Base-by-base conservation (phyloP, 805 yeast species). In the Ogataea pilisensis region DNA sequence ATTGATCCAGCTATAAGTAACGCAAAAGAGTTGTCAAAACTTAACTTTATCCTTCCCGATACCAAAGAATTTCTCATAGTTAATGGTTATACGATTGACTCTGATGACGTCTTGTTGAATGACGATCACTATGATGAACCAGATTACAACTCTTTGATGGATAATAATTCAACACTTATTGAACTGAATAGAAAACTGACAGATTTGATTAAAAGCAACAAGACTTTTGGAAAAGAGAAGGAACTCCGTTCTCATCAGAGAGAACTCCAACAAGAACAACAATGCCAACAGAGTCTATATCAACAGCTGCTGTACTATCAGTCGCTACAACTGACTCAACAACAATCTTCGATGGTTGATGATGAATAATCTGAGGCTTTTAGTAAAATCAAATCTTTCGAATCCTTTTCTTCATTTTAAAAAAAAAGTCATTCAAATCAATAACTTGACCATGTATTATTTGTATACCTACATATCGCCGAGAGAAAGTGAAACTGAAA, bases 11-110 rank as follows among this genome's bases (percentile, higher is more conserved):
- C 44, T 2, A 19, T 18, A 7, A 13, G 9, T 4, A 31, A 29
- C 12, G 21, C 34, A 6, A 33, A 33, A 6, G 31, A 16, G 4
- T 21, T 35, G 9, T 19, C 31, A 7, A 24, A 28, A 12, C 20
- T 42, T 9, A 29, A 36, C 8, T 16, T 46, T n/a, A 26, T 25
- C 3, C 7, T 47, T 16, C 29, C 36, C 2, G 35, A 34, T 24
- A 46, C 51, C 2, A 32, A 28, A 18, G 37, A 39, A 12, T 43
- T 46, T 20, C 38, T 50, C n/a, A 20, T 19, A 8, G 12, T n/a
- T 7, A 29, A 30, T 21, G 34, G 38, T 17, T 36, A 29, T 16
- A 20, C 6, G 11, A 7, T 35, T 5, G 17, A 18, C 14, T 22
- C 6, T 2, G 20, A 24, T 18, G 45, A 30, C n/a, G 38, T 35